phyloP scores from a whole-genome alignment of 352 stramenopile species.

The Pythium dissimile region DNA sequence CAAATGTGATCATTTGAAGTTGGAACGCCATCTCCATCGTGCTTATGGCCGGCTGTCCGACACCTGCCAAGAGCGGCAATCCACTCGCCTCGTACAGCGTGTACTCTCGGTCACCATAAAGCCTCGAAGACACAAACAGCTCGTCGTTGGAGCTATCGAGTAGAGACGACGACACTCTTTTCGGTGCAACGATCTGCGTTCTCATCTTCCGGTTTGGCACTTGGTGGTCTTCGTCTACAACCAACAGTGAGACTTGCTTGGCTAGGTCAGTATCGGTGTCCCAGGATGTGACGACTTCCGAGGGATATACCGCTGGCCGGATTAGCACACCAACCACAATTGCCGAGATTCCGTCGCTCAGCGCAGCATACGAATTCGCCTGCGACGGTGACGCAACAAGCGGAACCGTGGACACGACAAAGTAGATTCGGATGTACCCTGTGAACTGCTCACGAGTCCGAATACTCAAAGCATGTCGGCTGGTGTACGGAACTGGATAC shows the following conservation, averaged over 20 bases:
- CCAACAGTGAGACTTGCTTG: background rate
- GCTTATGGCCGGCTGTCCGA: no score
- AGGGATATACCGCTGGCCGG: background rate
- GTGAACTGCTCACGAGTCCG: constrained; percentile 31
- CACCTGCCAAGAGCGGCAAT: background rate
- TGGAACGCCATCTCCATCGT: background rate
- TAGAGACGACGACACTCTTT: background rate
- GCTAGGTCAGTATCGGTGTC: background rate
- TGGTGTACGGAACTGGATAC: constrained; percentile 36
- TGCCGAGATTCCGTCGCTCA: constrained; percentile 31
- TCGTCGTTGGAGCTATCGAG: background rate
- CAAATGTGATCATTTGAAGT: background rate
- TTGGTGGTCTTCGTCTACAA: background rate
- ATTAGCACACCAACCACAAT: constrained; percentile 28
- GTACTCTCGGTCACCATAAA: background rate
- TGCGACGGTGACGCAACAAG: constrained; percentile 24
- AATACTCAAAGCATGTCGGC: constrained; percentile 29
- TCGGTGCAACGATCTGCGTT: background rate
- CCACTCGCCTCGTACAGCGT: background rate
- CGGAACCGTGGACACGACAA: constrained; percentile 37
- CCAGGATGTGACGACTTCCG: background rate
- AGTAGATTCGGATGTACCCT: constrained; percentile 37
- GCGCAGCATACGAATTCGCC: constrained; percentile 23
- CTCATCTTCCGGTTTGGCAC: background rate
- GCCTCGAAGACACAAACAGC: background rate